Percentiles rank a stretch among this genome's conserved stretches.
phyloP scores from a whole-genome alignment of 2,329 filamentous ascomycete genomes.

The Colletotrichum coccodes region DNA sequence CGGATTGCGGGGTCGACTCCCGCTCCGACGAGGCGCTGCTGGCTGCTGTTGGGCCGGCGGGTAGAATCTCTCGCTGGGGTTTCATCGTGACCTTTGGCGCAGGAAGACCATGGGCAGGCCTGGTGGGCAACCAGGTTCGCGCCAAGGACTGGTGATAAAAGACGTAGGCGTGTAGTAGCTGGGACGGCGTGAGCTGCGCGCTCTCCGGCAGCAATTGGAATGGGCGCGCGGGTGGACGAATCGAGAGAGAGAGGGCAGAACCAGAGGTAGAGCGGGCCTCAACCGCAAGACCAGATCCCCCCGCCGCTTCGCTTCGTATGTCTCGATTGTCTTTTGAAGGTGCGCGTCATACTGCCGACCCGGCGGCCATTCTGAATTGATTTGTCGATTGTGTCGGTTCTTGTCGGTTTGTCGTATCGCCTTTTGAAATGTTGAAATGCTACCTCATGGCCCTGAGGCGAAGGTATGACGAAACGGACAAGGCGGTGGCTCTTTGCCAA shows the following conservation, averaged over 20 bases:
- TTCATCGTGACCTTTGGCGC: slow-evolving; percentile 29
- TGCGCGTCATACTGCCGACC: slow-evolving; percentile 30
- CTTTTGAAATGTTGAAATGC: background rate
- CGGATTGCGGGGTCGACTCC: slow-evolving; percentile 27
- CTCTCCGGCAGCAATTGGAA: slow-evolving; percentile 8
- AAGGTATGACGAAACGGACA: slow-evolving; percentile 21
- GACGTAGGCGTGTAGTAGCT: slow-evolving; percentile 22
- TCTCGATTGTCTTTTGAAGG: slow-evolving; percentile 11
- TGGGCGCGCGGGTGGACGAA: slow-evolving; percentile 26
- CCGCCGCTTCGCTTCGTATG: slow-evolving; percentile 26
- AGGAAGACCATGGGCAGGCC: slow-evolving; percentile 16
- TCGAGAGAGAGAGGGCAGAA: slow-evolving; percentile 22
- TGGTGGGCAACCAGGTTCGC: background rate
- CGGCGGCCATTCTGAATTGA: slow-evolving; percentile 22
- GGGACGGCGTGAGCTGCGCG: slow-evolving; percentile 16
- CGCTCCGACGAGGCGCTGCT: slow-evolving; percentile 22
- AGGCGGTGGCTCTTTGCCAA: background rate
- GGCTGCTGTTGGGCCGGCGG: slow-evolving; percentile 24
- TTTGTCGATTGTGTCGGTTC: background rate
- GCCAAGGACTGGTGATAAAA: slow-evolving; percentile 4
- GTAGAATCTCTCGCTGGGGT: slow-evolving; percentile 32
- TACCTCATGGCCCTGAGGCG: background rate
- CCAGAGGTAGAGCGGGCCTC: slow-evolving; percentile 26
- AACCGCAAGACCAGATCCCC: slow-evolving; percentile 27
- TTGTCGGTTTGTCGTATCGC: background rate